These are phyloP conservation scores for Hemileia vastatrix DNA, from an alignment of 1,284 basidiomycete species.

Conservation along the genomic window DNA sequence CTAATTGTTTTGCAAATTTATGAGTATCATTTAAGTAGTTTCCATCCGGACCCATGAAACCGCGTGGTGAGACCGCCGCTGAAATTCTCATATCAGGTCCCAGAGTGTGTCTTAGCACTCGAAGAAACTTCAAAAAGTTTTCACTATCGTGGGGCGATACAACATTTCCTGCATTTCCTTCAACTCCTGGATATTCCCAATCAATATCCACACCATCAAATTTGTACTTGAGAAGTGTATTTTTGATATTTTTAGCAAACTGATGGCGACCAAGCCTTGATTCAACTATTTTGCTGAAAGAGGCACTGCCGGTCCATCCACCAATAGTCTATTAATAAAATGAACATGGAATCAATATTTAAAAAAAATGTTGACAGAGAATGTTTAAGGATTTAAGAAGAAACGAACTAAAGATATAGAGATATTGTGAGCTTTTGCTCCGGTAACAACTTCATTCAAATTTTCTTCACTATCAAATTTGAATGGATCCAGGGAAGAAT, in stretches of 20 bases:
- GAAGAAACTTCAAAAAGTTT: conserved; percentile 10
- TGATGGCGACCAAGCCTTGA: neutral
- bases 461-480: conserved; percentile 12
- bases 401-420: conserved; percentile 15
- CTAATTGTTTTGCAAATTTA: conserved; percentile 8
- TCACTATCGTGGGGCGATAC: conserved; percentile 2
- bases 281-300: conserved; percentile 14
- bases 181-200: conserved; percentile 19
- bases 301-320: conserved; percentile 14
- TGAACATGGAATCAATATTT: neutral
- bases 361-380: neutral
- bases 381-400: neutral
- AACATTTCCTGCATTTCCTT: conserved; percentile 7
- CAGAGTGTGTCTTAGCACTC: conserved; percentile 5
- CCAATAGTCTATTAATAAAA: neutral
- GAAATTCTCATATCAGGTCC: conserved; percentile 8
- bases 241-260: conserved; percentile 1
- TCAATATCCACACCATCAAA: conserved; percentile 13
- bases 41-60: conserved; percentile 16
- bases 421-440: conserved; percentile 8
- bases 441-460: conserved; percentile 9
- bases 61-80: conserved; percentile 15
- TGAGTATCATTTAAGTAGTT: conserved; percentile 13
- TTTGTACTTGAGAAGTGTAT: conserved; percentile 5
- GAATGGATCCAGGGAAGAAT: neutral